Percentiles rank a stretch among this genome's conserved stretches.
Evolutionary conservation across 495 filamentous ascomycete genomes (phyloP).

Genomic region (Extremus antarcticus): DNA sequence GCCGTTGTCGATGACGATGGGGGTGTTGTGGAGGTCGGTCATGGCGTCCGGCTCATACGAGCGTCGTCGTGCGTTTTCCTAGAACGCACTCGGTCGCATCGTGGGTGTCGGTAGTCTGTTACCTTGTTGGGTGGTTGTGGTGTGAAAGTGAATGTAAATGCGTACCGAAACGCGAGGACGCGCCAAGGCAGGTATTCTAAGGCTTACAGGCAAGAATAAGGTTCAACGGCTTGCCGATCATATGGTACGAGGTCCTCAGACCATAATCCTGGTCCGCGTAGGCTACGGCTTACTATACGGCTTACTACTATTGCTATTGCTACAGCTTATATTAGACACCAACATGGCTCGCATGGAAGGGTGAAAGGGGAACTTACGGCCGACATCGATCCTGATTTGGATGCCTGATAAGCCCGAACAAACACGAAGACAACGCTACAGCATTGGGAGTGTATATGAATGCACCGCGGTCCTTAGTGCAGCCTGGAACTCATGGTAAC

Average conservation of each 20-base stretch:
- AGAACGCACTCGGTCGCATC: constrained; percentile 7
- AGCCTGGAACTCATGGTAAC: no score
- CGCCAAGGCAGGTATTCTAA: no score
- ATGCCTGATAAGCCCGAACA: no score
- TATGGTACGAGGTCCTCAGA: no score
- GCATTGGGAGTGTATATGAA: no score
- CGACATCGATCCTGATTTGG: neutral
- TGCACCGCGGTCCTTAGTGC: neutral
- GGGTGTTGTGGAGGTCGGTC: constrained; percentile 54
- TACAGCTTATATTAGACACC: neutral
- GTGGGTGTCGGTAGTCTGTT: no score
- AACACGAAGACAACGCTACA: no score
- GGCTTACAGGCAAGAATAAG: no score
- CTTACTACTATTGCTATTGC: neutral
- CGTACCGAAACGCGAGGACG: neutral
- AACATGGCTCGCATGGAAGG: neutral
- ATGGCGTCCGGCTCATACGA: constrained; percentile 5
- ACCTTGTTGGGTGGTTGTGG: neutral
- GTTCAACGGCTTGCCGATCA: no score
- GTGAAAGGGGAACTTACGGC: neutral
- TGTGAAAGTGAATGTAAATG: neutral
- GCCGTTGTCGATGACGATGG: constrained; percentile 98
- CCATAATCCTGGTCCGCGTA: no score
- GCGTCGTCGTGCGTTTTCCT: constrained; percentile 5
- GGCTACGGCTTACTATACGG: no score